Conservation (phyloP, 768 basidiomycete species). For the Calocybe cyanea region DNA sequence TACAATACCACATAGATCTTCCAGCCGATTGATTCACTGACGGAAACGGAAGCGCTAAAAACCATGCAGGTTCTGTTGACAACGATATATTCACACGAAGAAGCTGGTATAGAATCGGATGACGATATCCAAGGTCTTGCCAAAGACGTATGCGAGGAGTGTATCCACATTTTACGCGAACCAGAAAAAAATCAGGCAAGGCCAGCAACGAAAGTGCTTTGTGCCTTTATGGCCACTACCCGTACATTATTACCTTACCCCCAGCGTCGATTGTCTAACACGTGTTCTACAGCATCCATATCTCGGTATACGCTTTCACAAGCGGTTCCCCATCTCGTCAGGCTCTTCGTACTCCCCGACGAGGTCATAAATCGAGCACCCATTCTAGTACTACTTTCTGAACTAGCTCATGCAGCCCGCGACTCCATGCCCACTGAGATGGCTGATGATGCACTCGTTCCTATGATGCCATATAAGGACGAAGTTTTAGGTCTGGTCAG, state of each 20-base stretch:
- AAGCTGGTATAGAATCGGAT: conserved; percentile 32
- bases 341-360: conserved; percentile 68
- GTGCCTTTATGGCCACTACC: conserved; percentile 72
- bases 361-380: conserved; percentile 65
- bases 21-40: conserved; percentile 79
- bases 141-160: conserved; percentile 75
- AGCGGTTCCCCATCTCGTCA: conserved; percentile 71
- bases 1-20: conserved; percentile 59
- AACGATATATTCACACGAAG: conserved; percentile 60
- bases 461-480: conserved; percentile 67
- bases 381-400: conserved; percentile 63
- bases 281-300: conserved; percentile 50
- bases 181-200: conserved; percentile 93
- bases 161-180: conserved; percentile 73
- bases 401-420: conserved; percentile 54
- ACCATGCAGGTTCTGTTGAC: conserved; percentile 69
- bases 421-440: conserved; percentile 30
- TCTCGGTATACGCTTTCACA: conserved; percentile 65
- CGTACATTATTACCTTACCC: conserved; percentile 44
- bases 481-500: conserved; percentile 64
- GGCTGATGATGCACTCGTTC: conserved; percentile 19
- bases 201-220: conserved; percentile 81
- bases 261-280: background rate
- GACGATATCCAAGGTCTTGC: conserved; percentile 55
- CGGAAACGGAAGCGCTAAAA: conserved; percentile 70